phyloP scores from a whole-genome alignment of 305 asterid genomes.

The Petunia hybrid region DNA sequence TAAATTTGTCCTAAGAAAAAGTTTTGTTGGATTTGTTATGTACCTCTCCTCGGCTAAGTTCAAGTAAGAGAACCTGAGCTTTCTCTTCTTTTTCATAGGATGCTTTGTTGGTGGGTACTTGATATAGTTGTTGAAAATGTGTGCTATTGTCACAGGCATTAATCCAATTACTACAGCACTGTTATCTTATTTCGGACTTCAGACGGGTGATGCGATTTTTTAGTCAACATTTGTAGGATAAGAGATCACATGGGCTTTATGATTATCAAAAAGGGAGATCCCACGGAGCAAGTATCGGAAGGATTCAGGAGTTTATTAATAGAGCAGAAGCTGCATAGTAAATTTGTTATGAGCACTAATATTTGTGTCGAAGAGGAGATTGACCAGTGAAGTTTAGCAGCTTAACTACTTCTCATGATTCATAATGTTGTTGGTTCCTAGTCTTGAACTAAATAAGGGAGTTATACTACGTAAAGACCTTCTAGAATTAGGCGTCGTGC shows the following conservation, averaged over 20 bases:
- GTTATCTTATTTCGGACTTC: background rate
- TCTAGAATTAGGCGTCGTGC: background rate
- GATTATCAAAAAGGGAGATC: background rate
- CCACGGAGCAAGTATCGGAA: background rate
- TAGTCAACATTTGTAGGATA: background rate
- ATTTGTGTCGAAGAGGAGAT: background rate
- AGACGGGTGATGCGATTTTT: background rate
- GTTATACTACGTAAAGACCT: background rate
- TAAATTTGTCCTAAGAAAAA: background rate
- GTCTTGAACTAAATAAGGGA: background rate
- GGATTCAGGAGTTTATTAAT: background rate
- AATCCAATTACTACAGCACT: background rate
- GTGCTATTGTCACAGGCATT: background rate
- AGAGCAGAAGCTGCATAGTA: background rate
- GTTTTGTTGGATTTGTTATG: background rate
- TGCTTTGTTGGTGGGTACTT: background rate
- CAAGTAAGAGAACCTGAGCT: background rate
- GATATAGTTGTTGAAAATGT: no score
- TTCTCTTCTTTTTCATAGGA: background rate
- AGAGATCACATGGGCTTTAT: no score
- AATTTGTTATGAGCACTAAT: background rate
- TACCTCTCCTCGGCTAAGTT: background rate
- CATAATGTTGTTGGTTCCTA: background rate
- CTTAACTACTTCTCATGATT: slow-evolving; percentile 7
- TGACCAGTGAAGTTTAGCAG: background rate